Evolutionary conservation across 345 rosid species (phyloP), one percentile per base, ranked within the genome.

Genomic region (Eucalyptus shirleyi): DNA sequence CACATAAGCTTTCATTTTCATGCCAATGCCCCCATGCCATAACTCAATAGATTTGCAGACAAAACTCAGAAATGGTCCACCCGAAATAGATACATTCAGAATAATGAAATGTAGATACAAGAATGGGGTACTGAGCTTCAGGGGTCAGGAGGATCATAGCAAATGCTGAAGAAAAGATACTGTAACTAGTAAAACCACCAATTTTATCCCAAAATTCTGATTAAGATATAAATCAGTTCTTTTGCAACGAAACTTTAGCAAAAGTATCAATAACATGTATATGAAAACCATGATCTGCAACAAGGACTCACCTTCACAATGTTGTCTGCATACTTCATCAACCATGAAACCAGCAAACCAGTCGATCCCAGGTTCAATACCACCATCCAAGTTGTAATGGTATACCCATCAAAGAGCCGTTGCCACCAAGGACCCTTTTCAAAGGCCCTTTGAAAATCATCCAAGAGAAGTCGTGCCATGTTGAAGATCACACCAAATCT

Each of bases 361-460:
- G 99, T 93, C 87, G 96, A 96, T 67, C 97, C 97, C 21, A 96
- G 96, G 90, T 97, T 98, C 87, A 98, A 93, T 91, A 96, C 96
- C 85, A 97, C 99, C 95, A 90, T 80, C 99, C 96, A 96, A 87
- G 99, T 97, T 45, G 94, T 96, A 50, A 94, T 89, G 90, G 93
- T 95, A 91, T 97, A 97, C 83, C 99, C 99, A 92, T 94, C 93
- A 82, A 95, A 94, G 89, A 97, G 94, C 85, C 97, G 96, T 90
- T 96, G 98, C 99, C 99, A 96, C 97, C 97, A 96, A n/a, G 94
- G 93, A 86, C 99, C 99, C 47, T 95, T 97, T 94, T 97, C 98
- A 93, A 95, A 97, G 24, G 96, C 97, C 89, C 96, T 92, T 93
- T 96, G 92, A 86, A 96, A 96, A 94, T 98, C 99, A 98, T 98